A percentile compares a stretch with the other conserved stretches of the same genome.
phyloP scores from a whole-genome alignment of 2,329 filamentous ascomycete genomes.

The Pyrenophora seminiperda region DNA sequence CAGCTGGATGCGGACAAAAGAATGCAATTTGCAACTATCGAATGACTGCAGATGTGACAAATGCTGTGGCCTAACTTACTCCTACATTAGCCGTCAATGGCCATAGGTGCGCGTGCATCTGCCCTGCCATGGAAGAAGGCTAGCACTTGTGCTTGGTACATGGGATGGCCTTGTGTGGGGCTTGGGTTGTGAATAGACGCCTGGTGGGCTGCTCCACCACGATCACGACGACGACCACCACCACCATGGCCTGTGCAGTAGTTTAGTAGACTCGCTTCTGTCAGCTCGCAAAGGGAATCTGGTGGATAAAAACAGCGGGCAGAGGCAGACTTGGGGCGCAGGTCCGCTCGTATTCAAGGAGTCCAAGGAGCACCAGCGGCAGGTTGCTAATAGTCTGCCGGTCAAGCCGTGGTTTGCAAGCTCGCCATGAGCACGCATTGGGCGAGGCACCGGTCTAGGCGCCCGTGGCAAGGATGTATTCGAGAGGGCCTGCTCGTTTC shows the following conservation, averaged over 20 bases:
- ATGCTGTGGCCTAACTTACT: slow-evolving; percentile 5
- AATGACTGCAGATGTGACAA: slow-evolving; percentile 12
- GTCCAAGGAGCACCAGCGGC: not conserved
- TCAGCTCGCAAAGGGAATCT: not conserved
- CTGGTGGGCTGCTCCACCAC: slow-evolving; percentile 6
- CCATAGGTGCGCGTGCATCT: slow-evolving; percentile 11
- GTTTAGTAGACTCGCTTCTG: too few species aligned
- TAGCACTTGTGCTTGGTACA: not conserved
- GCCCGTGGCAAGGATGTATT: not conserved
- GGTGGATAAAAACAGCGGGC: not conserved
- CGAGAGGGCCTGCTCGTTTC: too few species aligned
- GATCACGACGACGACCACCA: too few species aligned
- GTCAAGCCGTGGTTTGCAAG: not conserved
- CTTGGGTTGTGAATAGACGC: slow-evolving; percentile 2
- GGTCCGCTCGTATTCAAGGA: not conserved
- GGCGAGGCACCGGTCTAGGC: slow-evolving; percentile 1
- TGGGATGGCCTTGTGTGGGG: slow-evolving; percentile 1
- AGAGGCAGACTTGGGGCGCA: not conserved
- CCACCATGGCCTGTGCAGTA: too few species aligned
- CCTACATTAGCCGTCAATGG: slow-evolving; percentile 14
- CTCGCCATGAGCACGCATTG: not conserved
- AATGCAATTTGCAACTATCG: slow-evolving; percentile 14
- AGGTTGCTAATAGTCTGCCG: not conserved
- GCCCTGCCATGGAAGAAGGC: not conserved
- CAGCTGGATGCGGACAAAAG: slow-evolving; percentile 2